Base-by-base conservation (phyloP, 2,329 filamentous ascomycete species). In the Ophioceras dolichostomum region DNA sequence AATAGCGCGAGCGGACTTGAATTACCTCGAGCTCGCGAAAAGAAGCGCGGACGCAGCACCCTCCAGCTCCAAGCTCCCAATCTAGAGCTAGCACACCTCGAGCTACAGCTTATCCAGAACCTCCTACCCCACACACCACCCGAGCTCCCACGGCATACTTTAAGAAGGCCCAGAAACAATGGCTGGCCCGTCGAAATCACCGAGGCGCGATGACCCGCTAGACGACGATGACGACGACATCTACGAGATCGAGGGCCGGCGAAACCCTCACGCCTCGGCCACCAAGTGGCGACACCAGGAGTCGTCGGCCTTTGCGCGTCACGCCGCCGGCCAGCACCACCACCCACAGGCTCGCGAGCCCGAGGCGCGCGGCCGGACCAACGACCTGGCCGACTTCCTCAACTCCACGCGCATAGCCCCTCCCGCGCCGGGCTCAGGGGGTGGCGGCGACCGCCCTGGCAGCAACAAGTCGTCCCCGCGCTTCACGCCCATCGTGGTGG, bases 281-380 rank as follows among this genome's bases (percentile, higher is more conserved):
- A 76, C 60, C 49, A 62, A 61, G 47, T 79, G 76, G 76, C 68
- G 75, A 39, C 76, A 79, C 50, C 70, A 78, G 50, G 76, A 80
- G 51, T 79, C 75, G 1, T 60, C 61, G 10, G 61, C 70, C 24
- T 79, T 64, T 49, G 63, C 64, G 35, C 63, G 64, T 36, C 59
- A 68, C 49, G 71, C 70, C 24, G 61, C 53, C 14, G 40, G 43
- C 34, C 41, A 44, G 35, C 36, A 48, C 45, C 47, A 44, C 45
- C 21, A 37, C 18, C 32, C 31, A 22, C 20, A 39, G 14, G 39
- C 39, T 30, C 62, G 64, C 41, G 59, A 64, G 26, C 57, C 60
- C 34, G 58, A 65, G 36, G 53, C 56, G 26, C 54, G 52, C 44
- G 55, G 59, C 39, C 59, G 58, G 39, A 70, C 69, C 20, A 60